A percentile compares a stretch with the other conserved stretches of the same genome.
phyloP scores from a whole-genome alignment of 225 moss, liverwort and hornwort species.

The Polytrichum commune region DNA sequence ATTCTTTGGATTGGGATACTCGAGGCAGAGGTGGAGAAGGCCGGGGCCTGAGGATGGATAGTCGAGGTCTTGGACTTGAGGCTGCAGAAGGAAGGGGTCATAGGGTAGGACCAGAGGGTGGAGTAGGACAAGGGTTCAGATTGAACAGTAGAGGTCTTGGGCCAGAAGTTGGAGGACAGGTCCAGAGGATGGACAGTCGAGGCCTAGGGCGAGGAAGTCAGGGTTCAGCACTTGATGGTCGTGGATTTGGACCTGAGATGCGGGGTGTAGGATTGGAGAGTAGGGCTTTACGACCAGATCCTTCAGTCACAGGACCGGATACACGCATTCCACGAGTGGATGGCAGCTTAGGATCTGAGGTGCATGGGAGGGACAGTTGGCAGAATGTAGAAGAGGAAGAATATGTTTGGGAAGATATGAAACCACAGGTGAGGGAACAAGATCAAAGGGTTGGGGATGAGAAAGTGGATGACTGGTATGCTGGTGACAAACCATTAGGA shows the following conservation, averaged over 20 bases:
- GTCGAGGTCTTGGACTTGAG: constrained; percentile 26
- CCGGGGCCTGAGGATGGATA: constrained; percentile 36
- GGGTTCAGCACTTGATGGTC: constrained; percentile 20
- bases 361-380: constrained; percentile 61
- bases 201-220: constrained; percentile 26
- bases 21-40: constrained; percentile 43
- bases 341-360: constrained; percentile 15
- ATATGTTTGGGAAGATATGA: constrained; percentile 93
- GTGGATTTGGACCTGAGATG: constrained; percentile 24
- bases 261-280: constrained; percentile 26
- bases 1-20: constrained; percentile 36
- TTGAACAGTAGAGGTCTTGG: constrained; percentile 24
- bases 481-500: constrained; percentile 47
- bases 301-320: constrained; percentile 19
- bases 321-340: constrained; percentile 21
- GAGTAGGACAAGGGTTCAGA: constrained; percentile 38
- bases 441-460: constrained; percentile 46
- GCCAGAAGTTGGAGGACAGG: constrained; percentile 38
- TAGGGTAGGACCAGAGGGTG: constrained; percentile 38
- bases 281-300: constrained; percentile 22
- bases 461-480: constrained; percentile 53
- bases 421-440: constrained; percentile 51
- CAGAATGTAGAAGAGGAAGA: constrained; percentile 89
- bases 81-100: constrained; percentile 32
- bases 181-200: constrained; percentile 30